Conservation (phyloP, 2,329 filamentous ascomycete genomes). For the Dactylellina haptotyla region DNA sequence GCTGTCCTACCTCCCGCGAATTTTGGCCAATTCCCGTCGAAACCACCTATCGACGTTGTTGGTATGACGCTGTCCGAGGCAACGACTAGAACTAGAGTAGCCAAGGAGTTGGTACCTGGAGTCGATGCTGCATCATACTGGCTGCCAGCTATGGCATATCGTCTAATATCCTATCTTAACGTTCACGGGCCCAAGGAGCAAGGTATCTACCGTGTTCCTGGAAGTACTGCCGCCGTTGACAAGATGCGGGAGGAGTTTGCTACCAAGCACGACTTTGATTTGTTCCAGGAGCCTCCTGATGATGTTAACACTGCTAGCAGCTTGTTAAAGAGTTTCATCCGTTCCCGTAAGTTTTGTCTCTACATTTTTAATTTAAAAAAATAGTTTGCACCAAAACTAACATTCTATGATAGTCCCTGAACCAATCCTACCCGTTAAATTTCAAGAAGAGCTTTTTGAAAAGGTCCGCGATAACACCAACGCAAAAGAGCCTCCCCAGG, state of each 20-base stretch:
- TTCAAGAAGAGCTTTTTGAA: constrained; percentile 58
- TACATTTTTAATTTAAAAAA: background rate
- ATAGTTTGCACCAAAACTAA: background rate
- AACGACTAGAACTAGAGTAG: constrained; percentile 56
- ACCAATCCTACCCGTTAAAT: constrained; percentile 56
- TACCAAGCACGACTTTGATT: constrained; percentile 57
- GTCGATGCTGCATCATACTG: constrained; percentile 57
- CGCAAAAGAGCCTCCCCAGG: constrained; percentile 55
- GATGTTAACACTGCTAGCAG: constrained; percentile 58
- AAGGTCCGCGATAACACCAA: constrained; percentile 57
- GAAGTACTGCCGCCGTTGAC: constrained; percentile 58
- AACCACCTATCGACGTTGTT: constrained; percentile 56
- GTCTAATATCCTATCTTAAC: constrained; percentile 58
- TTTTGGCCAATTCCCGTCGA: constrained; percentile 42
- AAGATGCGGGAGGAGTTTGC: constrained; percentile 58
- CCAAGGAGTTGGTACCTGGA: constrained; percentile 56
- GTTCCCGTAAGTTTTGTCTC: constrained; percentile 51
- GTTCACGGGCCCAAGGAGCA: constrained; percentile 58
- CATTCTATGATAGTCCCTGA: constrained; percentile 55
- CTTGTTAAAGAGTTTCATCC: constrained; percentile 58
- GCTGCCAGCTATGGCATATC: constrained; percentile 58
- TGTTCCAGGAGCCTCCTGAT: constrained; percentile 58
- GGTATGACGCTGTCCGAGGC: constrained; percentile 58
- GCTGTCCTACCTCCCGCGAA: constrained; percentile 41
- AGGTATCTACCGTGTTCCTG: constrained; percentile 58